Conservation (phyloP, 768 basidiomycete species). For the Amanita polypyramis region DNA sequence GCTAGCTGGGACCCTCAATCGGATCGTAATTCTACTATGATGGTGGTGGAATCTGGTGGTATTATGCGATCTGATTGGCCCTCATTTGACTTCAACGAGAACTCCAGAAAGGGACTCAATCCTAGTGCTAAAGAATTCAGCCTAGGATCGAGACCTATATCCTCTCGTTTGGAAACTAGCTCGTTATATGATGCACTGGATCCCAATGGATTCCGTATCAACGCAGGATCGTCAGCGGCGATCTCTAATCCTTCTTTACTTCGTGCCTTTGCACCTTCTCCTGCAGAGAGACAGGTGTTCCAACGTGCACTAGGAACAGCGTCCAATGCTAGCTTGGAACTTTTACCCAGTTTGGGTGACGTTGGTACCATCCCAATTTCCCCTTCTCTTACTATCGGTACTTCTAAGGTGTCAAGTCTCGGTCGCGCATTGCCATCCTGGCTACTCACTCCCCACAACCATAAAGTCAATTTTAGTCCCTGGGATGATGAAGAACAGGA, state of each 20-base stretch:
- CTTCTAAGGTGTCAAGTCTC: conserved; percentile 17
- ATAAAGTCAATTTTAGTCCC: conserved; percentile 70
- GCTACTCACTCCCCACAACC: conserved; percentile 55
- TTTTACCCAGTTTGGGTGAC: conserved; percentile 68
- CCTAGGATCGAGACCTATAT: conserved; percentile 26
- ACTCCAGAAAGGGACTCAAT: conserved; percentile 61
- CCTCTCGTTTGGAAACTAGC: conserved; percentile 10
- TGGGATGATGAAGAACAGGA: conserved; percentile 66
- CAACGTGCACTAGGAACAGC: conserved; percentile 70
- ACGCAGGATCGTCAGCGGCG: conserved; percentile 22
- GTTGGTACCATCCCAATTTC: conserved; percentile 67
- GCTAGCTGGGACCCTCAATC: background rate
- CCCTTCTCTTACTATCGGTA: conserved; percentile 31
- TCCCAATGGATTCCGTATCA: conserved; percentile 42
- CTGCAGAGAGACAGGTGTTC: conserved; percentile 77
- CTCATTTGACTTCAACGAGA: conserved; percentile 17
- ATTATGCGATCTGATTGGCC: conserved; percentile 26
- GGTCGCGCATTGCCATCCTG: conserved; percentile 42
- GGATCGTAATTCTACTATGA: background rate
- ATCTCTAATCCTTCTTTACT: conserved; percentile 42
- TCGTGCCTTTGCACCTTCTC: conserved; percentile 83
- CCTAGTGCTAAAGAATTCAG: conserved; percentile 82
- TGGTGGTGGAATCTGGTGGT: conserved; percentile 26
- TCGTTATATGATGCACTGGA: conserved; percentile 47
- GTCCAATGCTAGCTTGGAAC: conserved; percentile 66